Evolutionary conservation across 2,329 filamentous ascomycete species (phyloP), one percentile per base, ranked within the genome.

Genomic region (Pseudogymnoascus sp.): DNA sequence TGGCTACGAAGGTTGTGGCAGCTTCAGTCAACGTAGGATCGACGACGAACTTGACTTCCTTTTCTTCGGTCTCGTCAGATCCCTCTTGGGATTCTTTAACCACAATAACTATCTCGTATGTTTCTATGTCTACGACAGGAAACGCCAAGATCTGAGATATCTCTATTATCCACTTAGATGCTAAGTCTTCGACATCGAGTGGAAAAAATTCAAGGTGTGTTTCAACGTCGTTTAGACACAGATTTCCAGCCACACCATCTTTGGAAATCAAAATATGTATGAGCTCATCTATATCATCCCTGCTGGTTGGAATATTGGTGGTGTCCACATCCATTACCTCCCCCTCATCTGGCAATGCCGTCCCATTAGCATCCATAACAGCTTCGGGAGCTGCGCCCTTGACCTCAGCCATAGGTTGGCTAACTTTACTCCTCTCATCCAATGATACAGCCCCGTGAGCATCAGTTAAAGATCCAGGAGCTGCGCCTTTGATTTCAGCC

Each of bases 321-420:
- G 72, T 62, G 11, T 65, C 67, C 40, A 74, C 38, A 29, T 72
- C 69, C 70, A 73, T 72, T n/a, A 68, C 69, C 38, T 68, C 70
- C 38, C 62, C 61, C 14, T 66, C 63, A 4, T 70, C 73, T 2
- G 66, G 65, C 4, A 68, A 70, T 13, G 71, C 70, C 24, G 70
- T 67, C 7, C 68, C 63, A 6, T 64, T 53, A 33, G 72, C 65
- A 21, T 67, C 50, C 6, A 50, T 14, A 56, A 63, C 4, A 73
- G 61, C 38, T 64, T 63, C 26, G 70, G 33, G 31, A 11, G 19
- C 10, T 31, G 50, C 13, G 13, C 6, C 19, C 8, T 53, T 69
- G 66, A 13, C 42, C 40, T 7, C 67, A 10, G 7, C 63, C 60
- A 50, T 65, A 65, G 50, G 72, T 71, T 14, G 69, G 64, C 10